Evolutionary conservation across 345 rosid genomes (phyloP), one percentile per base, ranked within the genome.

Genomic region (Arabis alpina): DNA sequence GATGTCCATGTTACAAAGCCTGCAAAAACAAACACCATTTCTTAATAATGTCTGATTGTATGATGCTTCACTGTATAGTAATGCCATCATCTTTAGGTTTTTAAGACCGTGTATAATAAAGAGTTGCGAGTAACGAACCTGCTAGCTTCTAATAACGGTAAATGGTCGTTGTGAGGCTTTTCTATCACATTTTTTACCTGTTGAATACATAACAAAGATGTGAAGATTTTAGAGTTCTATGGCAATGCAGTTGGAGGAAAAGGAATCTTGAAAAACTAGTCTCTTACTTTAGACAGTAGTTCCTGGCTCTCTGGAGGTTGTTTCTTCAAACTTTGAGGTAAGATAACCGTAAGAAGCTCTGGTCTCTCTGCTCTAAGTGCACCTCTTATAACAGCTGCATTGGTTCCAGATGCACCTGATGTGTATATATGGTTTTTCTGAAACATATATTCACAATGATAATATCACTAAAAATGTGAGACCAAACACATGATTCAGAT

Each of bases 301-400:
- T 93, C 98, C 79, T 87, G 97, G 81, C 98, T 93, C 83, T 93
- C 98, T 0, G 97, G 97, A 19, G 98, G 88, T 62, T 93, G 98
- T 76, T 89, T 93, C 76, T 88, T 80, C 79, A 93, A 80, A 74
- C 96, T 89, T 59, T 93, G 98, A 8, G 98, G 97, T 79, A 91
- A 83, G 41, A 91, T 93, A 19, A 91, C 97, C 0, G 98, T 91
- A 54, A 93, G 91, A 61, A 91, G 85, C 77, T 91, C 97, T 2
- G 96, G 99, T 71, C 80, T 89, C 80, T 94, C 99, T 10, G 96
- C 99, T 79, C 99, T 86, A 63, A 91, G 66, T 60, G 99, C 99
- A 76, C 99, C 99, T 83, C 99, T 85, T 64, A 94, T 94, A 65
- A 94, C 99, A 34, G 97, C 99, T 27, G 98, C 97, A 77, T 93